Conservation (phyloP, 2,329 filamentous ascomycete genomes). For the Colletotrichum ledebouriae region DNA sequence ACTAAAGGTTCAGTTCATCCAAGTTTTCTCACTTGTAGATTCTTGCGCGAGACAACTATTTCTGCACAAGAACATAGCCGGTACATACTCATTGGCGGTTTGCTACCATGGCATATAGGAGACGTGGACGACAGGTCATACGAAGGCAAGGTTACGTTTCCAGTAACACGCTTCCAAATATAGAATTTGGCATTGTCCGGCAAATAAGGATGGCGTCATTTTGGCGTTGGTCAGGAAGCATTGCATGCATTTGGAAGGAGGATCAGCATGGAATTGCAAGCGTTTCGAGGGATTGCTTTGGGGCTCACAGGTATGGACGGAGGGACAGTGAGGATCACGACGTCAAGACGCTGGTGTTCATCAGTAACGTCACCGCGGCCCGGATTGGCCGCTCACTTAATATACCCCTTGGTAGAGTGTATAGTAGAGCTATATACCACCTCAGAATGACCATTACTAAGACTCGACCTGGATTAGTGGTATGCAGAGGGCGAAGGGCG, state of each 20-base stretch:
- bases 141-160: neutral
- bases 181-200: constrained; percentile 17
- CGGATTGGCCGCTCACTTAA: constrained; percentile 27
- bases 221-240: constrained; percentile 42
- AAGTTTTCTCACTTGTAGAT: neutral
- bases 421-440: constrained; percentile 35
- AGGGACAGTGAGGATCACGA: constrained; percentile 21
- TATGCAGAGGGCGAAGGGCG: neutral
- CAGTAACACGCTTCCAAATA: constrained; percentile 13
- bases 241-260: constrained; percentile 40
- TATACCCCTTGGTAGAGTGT: constrained; percentile 40
- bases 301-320: constrained; percentile 20
- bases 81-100: constrained; percentile 7
- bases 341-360: constrained; percentile 6
- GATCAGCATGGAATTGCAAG: constrained; percentile 38
- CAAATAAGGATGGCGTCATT: constrained; percentile 25
- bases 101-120: constrained; percentile 11
- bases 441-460: neutral
- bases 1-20: constrained; percentile 46
- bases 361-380: constrained; percentile 18
- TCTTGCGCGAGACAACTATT: neutral
- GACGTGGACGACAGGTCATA: neutral
- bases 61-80: constrained; percentile 1
- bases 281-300: constrained; percentile 30
- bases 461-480: too few relatives aligned